A percentile compares a stretch with the other conserved stretches of the same genome.
Conservation (phyloP, 2,329 filamentous ascomycete species). For the Waltergamsia citrina region DNA sequence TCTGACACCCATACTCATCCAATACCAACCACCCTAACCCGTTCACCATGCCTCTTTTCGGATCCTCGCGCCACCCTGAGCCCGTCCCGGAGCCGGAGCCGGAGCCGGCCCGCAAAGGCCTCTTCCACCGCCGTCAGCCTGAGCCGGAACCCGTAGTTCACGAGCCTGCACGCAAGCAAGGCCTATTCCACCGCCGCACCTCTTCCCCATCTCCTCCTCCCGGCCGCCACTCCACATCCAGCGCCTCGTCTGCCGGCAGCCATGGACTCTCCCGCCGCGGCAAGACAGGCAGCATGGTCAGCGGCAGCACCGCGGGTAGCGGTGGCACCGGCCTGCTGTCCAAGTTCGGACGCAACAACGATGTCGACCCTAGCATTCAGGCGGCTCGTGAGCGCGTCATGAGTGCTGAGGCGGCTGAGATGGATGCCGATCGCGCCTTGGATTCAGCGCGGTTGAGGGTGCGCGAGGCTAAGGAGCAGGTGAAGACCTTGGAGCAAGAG, state of each 20-base stretch:
- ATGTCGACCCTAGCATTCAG: slow-evolving; percentile 53
- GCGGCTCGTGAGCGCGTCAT: slow-evolving; percentile 53
- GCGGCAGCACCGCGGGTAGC: no score
- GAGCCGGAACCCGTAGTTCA: background rate
- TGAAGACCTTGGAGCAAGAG: slow-evolving; percentile 54
- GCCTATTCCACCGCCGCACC: slow-evolving; percentile 24
- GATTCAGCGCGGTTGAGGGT: slow-evolving; percentile 48
- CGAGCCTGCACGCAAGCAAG: slow-evolving; percentile 16
- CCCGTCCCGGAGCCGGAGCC: slow-evolving; percentile 2
- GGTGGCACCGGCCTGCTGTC: slow-evolving; percentile 2
- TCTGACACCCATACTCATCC: background rate
- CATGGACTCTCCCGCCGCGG: background rate
- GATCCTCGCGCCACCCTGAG: slow-evolving; percentile 6
- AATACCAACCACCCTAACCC: background rate
- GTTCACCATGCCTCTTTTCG: slow-evolving; percentile 16
- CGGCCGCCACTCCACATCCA: slow-evolving; percentile 3
- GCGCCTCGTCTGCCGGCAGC: background rate
- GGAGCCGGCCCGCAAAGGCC: slow-evolving; percentile 4
- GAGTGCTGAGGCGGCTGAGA: slow-evolving; percentile 52
- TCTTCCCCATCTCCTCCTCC: slow-evolving; percentile 11
- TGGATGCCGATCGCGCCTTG: slow-evolving; percentile 55
- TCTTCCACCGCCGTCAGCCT: slow-evolving; percentile 4
- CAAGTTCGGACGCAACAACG: slow-evolving; percentile 33
- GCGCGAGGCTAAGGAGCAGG: slow-evolving; percentile 52
- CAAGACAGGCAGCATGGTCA: background rate